Conservation (phyloP, 345 rosid genomes). For the Tarenaya hassleriana region DNA sequence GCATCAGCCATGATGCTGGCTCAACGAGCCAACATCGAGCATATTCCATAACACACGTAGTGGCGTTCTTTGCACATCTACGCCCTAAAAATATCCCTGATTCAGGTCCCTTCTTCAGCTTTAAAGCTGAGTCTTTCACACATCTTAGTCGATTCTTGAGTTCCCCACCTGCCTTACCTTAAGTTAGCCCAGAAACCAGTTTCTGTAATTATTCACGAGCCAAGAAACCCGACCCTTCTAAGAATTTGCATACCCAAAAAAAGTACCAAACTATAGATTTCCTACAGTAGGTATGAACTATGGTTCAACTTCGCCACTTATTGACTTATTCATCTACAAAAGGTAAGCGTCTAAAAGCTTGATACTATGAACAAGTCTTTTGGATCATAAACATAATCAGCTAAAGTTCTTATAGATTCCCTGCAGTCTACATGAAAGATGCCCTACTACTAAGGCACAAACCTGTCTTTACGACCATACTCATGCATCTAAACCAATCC, state of each 20-base stretch:
- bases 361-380: too few relatives aligned
- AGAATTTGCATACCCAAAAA: background rate
- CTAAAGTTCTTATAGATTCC: too few relatives aligned
- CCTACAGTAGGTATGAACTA: background rate
- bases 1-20: background rate
- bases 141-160: background rate
- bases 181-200: background rate
- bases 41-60: background rate
- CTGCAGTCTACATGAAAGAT: too few relatives aligned
- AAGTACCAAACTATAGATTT: background rate
- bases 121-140: background rate
- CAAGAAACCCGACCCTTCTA: slow-evolving; percentile 1
- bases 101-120: background rate
- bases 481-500: background rate
- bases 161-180: background rate
- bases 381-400: too few relatives aligned
- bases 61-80: background rate
- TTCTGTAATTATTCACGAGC: background rate
- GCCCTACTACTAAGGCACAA: background rate
- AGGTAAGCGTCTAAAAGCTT: too few relatives aligned
- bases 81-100: background rate
- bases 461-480: background rate
- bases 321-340: too few relatives aligned
- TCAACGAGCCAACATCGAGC: slow-evolving; percentile 4
- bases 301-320: too few relatives aligned